These are phyloP conservation scores for Candida vartiovaarae DNA, from an alignment of 805 yeast genomes.

Conservation along the genomic window DNA sequence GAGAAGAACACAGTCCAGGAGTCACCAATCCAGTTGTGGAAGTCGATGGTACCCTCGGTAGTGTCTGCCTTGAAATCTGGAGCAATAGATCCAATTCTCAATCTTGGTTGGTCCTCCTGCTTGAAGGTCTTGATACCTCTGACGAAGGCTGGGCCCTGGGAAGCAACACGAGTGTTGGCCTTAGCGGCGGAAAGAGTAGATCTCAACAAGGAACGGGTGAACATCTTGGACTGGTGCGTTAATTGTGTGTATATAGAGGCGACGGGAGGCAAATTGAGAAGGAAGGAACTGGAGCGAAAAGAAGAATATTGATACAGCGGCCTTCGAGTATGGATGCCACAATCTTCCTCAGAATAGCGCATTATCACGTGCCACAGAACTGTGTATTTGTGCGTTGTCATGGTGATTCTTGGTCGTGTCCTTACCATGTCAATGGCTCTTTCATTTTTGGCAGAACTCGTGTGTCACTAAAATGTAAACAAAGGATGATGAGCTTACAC, in stretches of 20 bases:
- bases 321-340: neutral
- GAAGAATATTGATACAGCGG: neutral
- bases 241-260: constrained; percentile 1
- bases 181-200: constrained; percentile 18
- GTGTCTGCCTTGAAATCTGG: constrained; percentile 85
- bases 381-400: neutral
- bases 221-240: constrained; percentile 12
- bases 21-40: constrained; percentile 82
- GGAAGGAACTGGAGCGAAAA: neutral
- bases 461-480: no score
- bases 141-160: constrained; percentile 18
- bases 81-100: constrained; percentile 77
- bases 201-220: constrained; percentile 24
- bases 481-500: no score
- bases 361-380: no score
- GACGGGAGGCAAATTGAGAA: neutral
- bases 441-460: no score
- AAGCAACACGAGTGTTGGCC: constrained; percentile 11
- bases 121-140: constrained; percentile 40
- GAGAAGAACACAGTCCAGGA: constrained; percentile 86
- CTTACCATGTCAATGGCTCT: neutral
- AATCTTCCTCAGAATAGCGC: no score
- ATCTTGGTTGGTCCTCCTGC: constrained; percentile 50
- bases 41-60: constrained; percentile 74
- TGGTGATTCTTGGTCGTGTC: neutral